Base-by-base conservation (phyloP, 2,329 filamentous ascomycete genomes). In the Fragosphaeria purpurea region DNA sequence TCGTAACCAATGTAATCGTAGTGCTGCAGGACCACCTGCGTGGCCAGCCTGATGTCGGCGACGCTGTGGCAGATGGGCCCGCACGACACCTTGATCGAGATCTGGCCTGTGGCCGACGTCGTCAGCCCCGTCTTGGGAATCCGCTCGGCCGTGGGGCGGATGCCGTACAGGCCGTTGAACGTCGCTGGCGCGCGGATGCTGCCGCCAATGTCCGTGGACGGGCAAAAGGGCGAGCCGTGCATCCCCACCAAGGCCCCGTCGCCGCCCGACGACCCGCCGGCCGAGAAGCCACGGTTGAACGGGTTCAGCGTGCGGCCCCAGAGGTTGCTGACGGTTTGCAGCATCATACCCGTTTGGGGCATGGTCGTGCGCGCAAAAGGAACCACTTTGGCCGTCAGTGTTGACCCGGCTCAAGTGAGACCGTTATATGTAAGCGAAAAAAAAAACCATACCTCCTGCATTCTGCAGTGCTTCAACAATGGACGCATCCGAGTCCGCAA, bases 1-100 rank as follows among this genome's bases (percentile, higher is more conserved):
- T 88, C 84, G 54, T 77, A 66, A 1, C 84, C 83, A 86, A 0
- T 83, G 83, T 47, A 45, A 4, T 33, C 12, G 13, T 77, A 58
- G 32, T 73, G 73, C 10, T 67, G 68, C 2, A 87, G 65, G 3
- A 86, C 60, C 0, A 74, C 67, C 57, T 78, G 73, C 2, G 79
- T 70, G 2, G 50, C 50, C 4, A 86, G 63, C 39, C 72, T 72
- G 10, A 86, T 58, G 0, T 74, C 76, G 1, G 70, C 69, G 1
- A 76, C 63, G 1, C 75, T 79, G 1, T 75, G 44, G 31, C 46
- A 46, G 10, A 51, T 44, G 4, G 52, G 52, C 0, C 52, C 52
- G 30, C 46, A 45, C 13, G 47, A 38, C 3, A 51, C 46, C 9
- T 45, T 47, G 40, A 54, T 50, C 8, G 45, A 46, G 22, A 44